A percentile compares a stretch with the other conserved stretches of the same genome.
Conservation (phyloP, 1,284 basidiomycete species). For the Cryptococcus depauperatus region DNA sequence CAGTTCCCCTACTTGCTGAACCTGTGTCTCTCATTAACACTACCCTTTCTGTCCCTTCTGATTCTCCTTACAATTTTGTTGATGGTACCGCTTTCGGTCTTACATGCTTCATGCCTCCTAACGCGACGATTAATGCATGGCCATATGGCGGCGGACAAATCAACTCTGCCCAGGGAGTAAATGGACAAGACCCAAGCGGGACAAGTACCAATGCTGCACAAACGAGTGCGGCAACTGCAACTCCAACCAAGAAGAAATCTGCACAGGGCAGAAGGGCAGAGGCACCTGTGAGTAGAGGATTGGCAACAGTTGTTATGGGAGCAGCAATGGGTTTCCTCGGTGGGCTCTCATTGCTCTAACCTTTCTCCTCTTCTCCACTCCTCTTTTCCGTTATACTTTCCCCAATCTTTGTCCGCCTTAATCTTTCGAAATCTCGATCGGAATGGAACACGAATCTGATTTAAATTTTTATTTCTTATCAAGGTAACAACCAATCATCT, state of each 20-base stretch:
- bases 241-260: neutral
- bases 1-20: slow-evolving; percentile 26
- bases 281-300: neutral
- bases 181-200: slow-evolving; percentile 6
- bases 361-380: too few species aligned
- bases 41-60: slow-evolving; percentile 16
- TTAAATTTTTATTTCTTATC: too few species aligned
- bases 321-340: too few species aligned
- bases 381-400: too few species aligned
- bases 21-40: slow-evolving; percentile 17
- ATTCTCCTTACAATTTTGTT: slow-evolving; percentile 14
- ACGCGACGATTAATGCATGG: slow-evolving; percentile 13
- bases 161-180: slow-evolving; percentile 13
- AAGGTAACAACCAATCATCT: too few species aligned
- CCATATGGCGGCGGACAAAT: slow-evolving; percentile 26
- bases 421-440: too few species aligned
- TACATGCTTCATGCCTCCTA: slow-evolving; percentile 30
- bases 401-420: too few species aligned
- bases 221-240: slow-evolving; percentile 5
- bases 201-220: neutral
- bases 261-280: neutral
- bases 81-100: slow-evolving; percentile 31
- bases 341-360: too few species aligned
- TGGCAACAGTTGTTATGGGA: neutral
- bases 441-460: too few species aligned